Evolutionary conservation across 257 asterid genomes (phyloP), one percentile per base, ranked within the genome.

Genomic region (Gardenia jasminoides): DNA sequence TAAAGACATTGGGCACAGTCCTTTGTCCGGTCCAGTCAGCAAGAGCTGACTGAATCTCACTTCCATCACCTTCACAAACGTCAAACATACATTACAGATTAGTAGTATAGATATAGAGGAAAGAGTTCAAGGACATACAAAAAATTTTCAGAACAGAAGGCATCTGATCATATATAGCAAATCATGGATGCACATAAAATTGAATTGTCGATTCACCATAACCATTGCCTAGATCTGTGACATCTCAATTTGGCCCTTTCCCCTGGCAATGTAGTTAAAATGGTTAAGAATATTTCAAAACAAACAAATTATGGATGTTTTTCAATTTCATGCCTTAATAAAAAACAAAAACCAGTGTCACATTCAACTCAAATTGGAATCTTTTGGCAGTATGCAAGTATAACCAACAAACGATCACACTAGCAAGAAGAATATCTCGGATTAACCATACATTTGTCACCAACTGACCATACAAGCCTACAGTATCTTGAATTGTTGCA

Each of bases 1-100:
- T 89, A 78, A 95, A 95, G 79, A 95, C 98, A 44, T 88, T 93
- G 0, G 99, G 98, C 86, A 93, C 97, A 16, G 97, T 90, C 77
- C 90, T 86, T 85, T 93, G 99, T 72, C 94, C 96, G 56, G 92
- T 88, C 91, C 85, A 88, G 82, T 91, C 83, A 36, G 80, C 84
- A 81, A 93, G 86, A 76, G 97, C 98, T 50, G 92, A 76, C 81
- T 95, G 99, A 61, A 95, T 74, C 82, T 90, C 94, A 41, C 82
- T 56, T 70, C 98, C 99, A 89, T 95, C 98, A 82, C 87, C 98
- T 94, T 80, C 85, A 80, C 43, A 77, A 47, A 28, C 11, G 33
- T 58, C 43, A 77, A 47, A 28, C 11, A 30, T 58, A 50, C 24
- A 67, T 11, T 36, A 26, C 30, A 39, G 17, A 67, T 5, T 11